phyloP scores from a whole-genome alignment of 1,284 basidiomycete genomes.

The Takashimella tepidaria region DNA sequence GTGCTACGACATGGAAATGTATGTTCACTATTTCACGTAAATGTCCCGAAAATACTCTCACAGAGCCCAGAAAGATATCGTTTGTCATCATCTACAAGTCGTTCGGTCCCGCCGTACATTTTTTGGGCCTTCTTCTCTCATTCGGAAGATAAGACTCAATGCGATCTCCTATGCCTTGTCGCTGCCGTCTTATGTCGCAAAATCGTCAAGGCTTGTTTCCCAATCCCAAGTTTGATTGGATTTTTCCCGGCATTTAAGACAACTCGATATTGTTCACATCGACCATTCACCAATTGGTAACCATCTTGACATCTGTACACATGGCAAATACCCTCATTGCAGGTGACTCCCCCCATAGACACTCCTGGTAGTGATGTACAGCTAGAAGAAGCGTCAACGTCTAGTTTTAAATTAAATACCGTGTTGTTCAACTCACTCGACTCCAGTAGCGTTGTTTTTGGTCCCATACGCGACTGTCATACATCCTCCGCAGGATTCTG shows the following conservation, averaged over 20 bases:
- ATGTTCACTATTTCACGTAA: too few relatives aligned
- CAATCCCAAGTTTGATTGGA: neutral
- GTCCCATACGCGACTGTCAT: neutral
- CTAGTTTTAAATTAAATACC: too few relatives aligned
- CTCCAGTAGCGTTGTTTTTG: neutral
- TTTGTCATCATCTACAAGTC: too few relatives aligned
- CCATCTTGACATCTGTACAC: neutral
- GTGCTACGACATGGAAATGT: too few relatives aligned
- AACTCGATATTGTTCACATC: neutral
- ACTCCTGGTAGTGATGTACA: constrained; percentile 2
- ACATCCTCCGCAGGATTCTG: neutral
- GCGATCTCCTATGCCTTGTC: too few relatives aligned
- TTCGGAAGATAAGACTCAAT: too few relatives aligned
- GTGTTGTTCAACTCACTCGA: constrained; percentile 1
- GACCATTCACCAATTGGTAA: neutral
- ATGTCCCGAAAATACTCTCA: too few relatives aligned
- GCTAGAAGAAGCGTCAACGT: neutral
- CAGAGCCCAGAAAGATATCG: too few relatives aligned
- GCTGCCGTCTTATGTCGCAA: neutral
- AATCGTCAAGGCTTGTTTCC: neutral
- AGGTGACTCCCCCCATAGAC: neutral
- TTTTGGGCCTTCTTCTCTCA: too few relatives aligned
- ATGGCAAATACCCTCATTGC: constrained; percentile 1
- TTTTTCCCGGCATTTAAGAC: neutral
- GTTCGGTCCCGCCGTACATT: too few relatives aligned